phyloP scores from a whole-genome alignment of 331 rosid species.

The Saraca asoca region DNA sequence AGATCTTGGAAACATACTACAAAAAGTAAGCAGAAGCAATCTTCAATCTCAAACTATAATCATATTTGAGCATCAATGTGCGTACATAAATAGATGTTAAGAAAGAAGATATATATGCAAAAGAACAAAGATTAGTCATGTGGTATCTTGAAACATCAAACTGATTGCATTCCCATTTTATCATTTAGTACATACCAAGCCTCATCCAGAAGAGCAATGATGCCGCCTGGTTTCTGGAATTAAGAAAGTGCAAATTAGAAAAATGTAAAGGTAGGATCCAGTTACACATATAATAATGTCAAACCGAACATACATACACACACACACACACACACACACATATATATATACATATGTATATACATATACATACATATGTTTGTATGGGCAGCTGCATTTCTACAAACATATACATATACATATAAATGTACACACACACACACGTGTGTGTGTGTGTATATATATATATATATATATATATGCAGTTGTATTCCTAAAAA shows the following conservation, averaged over 20 bases:
- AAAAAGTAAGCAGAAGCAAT: conserved; percentile 42
- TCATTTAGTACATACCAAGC: conserved; percentile 70
- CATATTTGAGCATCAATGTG: not conserved
- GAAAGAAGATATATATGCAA: conserved; percentile 3
- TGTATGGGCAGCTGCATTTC: no score
- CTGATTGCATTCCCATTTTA: conserved; percentile 15
- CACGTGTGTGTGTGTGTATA: no score
- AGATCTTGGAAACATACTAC: conserved; percentile 97
- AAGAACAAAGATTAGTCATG: conserved; percentile 19
- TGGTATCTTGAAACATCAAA: conserved; percentile 5
- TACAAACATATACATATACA: no score
- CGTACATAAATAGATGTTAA: not conserved
- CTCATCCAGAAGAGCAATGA: conserved; percentile 90
- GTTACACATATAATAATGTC: not conserved
- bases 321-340: no score
- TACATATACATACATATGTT: no score
- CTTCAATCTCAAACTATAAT: conserved; percentile 36
- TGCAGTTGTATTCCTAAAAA: no score
- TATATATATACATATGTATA: no score
- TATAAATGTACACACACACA: no score
- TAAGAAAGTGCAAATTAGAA: conserved; percentile 41
- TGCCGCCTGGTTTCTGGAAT: conserved; percentile 90
- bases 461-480: no score
- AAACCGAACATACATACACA: no score
- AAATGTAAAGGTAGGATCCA: not conserved